Base-by-base conservation (phyloP, 805 yeast species). In the Wickerhamomyces alni region DNA sequence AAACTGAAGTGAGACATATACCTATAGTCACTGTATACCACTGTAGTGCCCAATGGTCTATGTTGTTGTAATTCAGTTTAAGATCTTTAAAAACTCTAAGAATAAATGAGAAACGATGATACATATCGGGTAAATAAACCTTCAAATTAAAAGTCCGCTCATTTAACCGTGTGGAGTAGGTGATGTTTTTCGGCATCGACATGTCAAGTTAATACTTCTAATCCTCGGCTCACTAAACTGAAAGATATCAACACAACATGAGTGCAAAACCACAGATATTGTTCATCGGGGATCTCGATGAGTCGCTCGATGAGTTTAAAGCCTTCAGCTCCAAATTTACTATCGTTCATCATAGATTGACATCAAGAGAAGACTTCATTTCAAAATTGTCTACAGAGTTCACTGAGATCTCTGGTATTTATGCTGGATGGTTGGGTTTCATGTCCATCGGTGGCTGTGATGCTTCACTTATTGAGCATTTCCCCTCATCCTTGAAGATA, bases 361-460 rank as follows among this genome's bases (percentile, higher is more conserved):
- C 69, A 18, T 53, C 71, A 6, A 53, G 55, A 30, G 70, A 68
- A n/a, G 64, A 67, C 38, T 53, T 73, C 31, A 47, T 63, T 17
- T 44, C 48, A 5, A 70, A 67, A 39, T 57, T 74, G 39, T 26
- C 58, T 19, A 54, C 58, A 5, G 59, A 61, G 26, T 64, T 63
- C 42, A 38, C 44, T 12, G 57, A 69, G 39, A 61, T 74, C 38
- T 61, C 52, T 8, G 85, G 75, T 8, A 73, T 80, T 11, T 80
- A 77, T 53, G 79, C 74, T 2, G 80, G 80, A 0, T 77, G 80
- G 74, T 65, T 72, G 24, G 82, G 81, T 1, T 75, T 78, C 44
- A 52, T 61, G 25, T 59, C 63, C 3, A 52, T 74, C 8, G 81
- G 81, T 1, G 81, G 82, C 0, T 66, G 77, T 44, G 61, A 64